A percentile compares a stretch with the other conserved stretches of the same genome.
Evolutionary conservation across 345 rosid species (phyloP).

Genomic region (Orychophragmus violaceus): DNA sequence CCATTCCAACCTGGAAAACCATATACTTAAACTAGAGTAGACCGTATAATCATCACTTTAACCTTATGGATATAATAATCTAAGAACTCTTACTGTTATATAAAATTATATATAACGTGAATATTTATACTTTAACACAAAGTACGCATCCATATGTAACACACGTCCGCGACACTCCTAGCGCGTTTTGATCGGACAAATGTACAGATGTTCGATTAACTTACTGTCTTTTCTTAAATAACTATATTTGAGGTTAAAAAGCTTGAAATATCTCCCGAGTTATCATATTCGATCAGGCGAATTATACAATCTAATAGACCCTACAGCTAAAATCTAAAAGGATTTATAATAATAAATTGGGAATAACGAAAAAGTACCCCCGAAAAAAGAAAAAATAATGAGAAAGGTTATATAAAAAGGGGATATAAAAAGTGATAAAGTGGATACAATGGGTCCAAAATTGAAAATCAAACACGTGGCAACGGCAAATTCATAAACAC

Average conservation of each 20-base stretch:
- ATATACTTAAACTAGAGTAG: neutral
- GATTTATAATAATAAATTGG: neutral
- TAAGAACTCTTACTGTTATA: neutral
- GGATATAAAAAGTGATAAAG: neutral
- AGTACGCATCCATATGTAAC: slow-evolving; percentile 22
- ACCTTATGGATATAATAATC: slow-evolving; percentile 9
- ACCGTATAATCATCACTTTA: slow-evolving; percentile 18
- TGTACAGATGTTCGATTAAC: slow-evolving; percentile 17
- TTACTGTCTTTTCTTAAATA: slow-evolving; percentile 17
- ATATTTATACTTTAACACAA: neutral
- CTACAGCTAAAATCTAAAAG: slow-evolving; percentile 7
- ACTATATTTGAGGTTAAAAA: neutral
- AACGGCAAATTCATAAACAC: slow-evolving; percentile 9
- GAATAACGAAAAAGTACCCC: slow-evolving; percentile 10
- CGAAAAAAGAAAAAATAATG: neutral
- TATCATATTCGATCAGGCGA: neutral
- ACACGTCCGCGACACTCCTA: slow-evolving; percentile 8
- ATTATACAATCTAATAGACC: neutral
- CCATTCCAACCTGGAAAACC: slow-evolving; percentile 28
- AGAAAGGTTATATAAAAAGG: neutral
- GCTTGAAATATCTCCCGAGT: neutral
- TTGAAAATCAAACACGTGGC: slow-evolving; percentile 18
- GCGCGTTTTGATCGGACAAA: slow-evolving; percentile 18
- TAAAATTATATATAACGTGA: slow-evolving; percentile 6
- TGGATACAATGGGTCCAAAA: slow-evolving; percentile 12